A percentile compares a stretch with the other conserved stretches of the same genome.
These are phyloP conservation scores for Ceratocystis albifundus DNA, from an alignment of 2,329 filamentous ascomycete species.

Conservation along the genomic window DNA sequence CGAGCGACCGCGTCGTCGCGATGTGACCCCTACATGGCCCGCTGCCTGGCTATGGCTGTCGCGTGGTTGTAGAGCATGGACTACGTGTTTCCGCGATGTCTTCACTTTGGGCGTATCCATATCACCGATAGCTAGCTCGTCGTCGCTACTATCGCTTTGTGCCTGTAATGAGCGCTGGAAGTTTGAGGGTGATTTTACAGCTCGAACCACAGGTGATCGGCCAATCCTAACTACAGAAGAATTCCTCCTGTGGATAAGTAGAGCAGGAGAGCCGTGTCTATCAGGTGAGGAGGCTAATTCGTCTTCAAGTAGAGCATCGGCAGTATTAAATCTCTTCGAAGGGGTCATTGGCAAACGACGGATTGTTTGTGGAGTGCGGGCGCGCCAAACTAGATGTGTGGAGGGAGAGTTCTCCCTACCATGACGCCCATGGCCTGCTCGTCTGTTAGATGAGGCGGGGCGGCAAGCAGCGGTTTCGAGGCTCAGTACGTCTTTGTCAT, in stretches of 20 bases:
- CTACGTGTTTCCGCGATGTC: neutral
- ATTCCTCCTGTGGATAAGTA: neutral
- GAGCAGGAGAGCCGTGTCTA: neutral
- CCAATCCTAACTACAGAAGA: slow-evolving; percentile 7
- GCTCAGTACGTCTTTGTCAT: neutral
- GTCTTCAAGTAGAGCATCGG: slow-evolving; percentile 17
- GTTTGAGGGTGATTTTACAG: neutral
- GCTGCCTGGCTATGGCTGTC: neutral
- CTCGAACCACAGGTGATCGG: neutral
- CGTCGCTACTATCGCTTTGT: slow-evolving; percentile 10
- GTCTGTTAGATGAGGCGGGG: neutral
- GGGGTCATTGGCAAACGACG: slow-evolving; percentile 13
- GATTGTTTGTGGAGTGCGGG: slow-evolving; percentile 12
- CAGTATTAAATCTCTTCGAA: slow-evolving; percentile 13
- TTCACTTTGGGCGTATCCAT: slow-evolving; percentile 3
- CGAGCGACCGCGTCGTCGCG: neutral
- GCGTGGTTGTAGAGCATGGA: neutral
- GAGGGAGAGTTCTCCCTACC: neutral
- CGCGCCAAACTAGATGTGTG: neutral
- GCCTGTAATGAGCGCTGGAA: neutral
- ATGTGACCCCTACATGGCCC: slow-evolving; percentile 6
- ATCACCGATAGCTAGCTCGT: slow-evolving; percentile 17
- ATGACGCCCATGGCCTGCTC: neutral
- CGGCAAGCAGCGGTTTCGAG: neutral
- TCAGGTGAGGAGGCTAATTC: slow-evolving; percentile 20